Conservation (phyloP, 2,329 filamentous ascomycete species). For the Botrytis galanthina region DNA sequence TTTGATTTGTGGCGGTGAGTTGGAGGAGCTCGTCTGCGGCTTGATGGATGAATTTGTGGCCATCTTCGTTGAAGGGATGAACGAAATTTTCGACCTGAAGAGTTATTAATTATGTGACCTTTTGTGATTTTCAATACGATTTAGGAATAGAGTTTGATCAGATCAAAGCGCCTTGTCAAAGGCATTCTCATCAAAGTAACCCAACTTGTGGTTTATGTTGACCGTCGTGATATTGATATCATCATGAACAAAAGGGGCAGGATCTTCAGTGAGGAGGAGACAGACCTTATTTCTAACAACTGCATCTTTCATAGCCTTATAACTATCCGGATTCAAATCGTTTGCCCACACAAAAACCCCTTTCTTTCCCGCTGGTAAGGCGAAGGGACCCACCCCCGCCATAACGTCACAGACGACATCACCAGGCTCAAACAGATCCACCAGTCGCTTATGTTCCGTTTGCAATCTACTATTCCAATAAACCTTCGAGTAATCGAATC, state of each 20-base stretch:
- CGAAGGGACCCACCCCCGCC: slow-evolving; percentile 95
- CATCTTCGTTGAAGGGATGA: slow-evolving; percentile 77
- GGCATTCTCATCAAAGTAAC: slow-evolving; percentile 24
- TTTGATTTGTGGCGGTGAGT: slow-evolving; percentile 49
- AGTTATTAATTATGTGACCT: slow-evolving; percentile 13
- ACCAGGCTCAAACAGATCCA: slow-evolving; percentile 72
- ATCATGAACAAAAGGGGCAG: slow-evolving; percentile 19
- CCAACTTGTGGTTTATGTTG: slow-evolving; percentile 27
- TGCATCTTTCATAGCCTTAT: slow-evolving; percentile 66
- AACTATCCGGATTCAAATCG: slow-evolving; percentile 92
- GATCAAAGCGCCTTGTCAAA: slow-evolving; percentile 27
- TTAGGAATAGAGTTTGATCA: slow-evolving; percentile 9
- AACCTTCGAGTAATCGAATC: slow-evolving; percentile 91
- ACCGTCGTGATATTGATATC: slow-evolving; percentile 31
- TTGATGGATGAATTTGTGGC: slow-evolving; percentile 72
- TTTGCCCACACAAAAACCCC: slow-evolving; percentile 94
- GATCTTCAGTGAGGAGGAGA: background rate
- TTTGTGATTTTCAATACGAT: background rate
- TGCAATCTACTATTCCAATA: slow-evolving; percentile 97
- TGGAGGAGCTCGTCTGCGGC: slow-evolving; percentile 61
- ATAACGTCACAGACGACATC: slow-evolving; percentile 95
- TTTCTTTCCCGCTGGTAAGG: slow-evolving; percentile 85
- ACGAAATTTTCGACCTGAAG: slow-evolving; percentile 65
- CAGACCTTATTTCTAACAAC: slow-evolving; percentile 75
- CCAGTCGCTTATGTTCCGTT: slow-evolving; percentile 80